phyloP scores from a whole-genome alignment of 805 yeast species.

The Saccharomyces jurei region DNA sequence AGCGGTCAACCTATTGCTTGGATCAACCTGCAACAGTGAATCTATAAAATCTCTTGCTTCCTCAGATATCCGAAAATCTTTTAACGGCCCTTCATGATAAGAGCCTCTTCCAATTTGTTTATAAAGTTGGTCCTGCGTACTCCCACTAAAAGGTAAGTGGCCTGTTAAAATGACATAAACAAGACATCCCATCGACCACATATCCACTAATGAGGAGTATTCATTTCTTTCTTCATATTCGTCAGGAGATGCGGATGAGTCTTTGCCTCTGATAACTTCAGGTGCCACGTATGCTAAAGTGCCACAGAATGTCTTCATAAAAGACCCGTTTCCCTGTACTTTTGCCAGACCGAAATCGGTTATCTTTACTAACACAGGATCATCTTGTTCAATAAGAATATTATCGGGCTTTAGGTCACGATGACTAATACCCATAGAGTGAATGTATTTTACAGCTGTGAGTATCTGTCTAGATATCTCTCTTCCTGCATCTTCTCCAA shows the following conservation, averaged over 20 bases:
- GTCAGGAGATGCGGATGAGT: conserved; percentile 10
- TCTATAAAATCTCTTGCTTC: conserved; percentile 68
- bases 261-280: conserved; percentile 55
- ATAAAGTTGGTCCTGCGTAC: conserved; percentile 79
- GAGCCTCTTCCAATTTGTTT: conserved; percentile 68
- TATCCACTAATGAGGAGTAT: conserved; percentile 85
- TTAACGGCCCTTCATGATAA: conserved; percentile 69
- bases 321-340: conserved; percentile 71
- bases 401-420: conserved; percentile 96
- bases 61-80: conserved; percentile 54
- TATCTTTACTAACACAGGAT: conserved; percentile 84
- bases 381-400: conserved; percentile 80
- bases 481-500: conserved; percentile 83
- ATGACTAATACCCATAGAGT: conserved; percentile 85
- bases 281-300: conserved; percentile 97
- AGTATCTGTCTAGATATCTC: conserved; percentile 81
- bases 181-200: conserved; percentile 96
- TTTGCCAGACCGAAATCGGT: conserved; percentile 97
- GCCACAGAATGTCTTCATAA: conserved; percentile 95
- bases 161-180: conserved; percentile 88
- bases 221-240: conserved; percentile 23
- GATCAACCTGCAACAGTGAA: conserved; percentile 68
- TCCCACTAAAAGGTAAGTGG: conserved; percentile 90
- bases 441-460: conserved; percentile 80
- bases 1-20: conserved; percentile 65